Conservation (phyloP, 129 eudicot genomes). For the Kitagawia praeruptora region DNA sequence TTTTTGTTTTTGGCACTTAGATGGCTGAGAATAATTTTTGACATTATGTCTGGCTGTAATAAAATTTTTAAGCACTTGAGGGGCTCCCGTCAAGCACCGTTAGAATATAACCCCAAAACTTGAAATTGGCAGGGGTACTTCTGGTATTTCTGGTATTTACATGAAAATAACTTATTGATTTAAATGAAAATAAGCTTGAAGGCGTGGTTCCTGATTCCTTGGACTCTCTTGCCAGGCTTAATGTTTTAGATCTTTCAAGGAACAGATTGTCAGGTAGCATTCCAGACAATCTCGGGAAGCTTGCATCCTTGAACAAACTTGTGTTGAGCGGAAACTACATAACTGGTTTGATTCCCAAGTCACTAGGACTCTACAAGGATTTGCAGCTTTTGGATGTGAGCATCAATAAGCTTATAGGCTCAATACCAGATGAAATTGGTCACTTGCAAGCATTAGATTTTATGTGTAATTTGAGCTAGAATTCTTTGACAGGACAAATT, state of each 20-base stretch:
- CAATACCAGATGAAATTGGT: constrained; percentile 40
- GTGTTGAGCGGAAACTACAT: constrained; percentile 31
- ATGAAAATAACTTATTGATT: too few relatives aligned
- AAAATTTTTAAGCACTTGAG: too few relatives aligned
- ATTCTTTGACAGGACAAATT: constrained; percentile 29
- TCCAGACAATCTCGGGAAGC: constrained; percentile 35
- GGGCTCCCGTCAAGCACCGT: too few relatives aligned
- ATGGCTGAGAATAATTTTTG: too few relatives aligned
- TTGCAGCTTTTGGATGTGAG: constrained; percentile 45
- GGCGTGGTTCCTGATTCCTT: constrained; percentile 37
- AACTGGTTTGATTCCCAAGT: constrained; percentile 31
- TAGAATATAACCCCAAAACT: too few relatives aligned
- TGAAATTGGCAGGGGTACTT: too few relatives aligned
- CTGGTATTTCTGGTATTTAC: too few relatives aligned
- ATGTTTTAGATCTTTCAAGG: constrained; percentile 42
- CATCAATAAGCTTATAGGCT: constrained; percentile 28
- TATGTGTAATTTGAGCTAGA: constrained; percentile 38
- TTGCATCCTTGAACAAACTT: constrained; percentile 37
- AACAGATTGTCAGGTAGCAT: constrained; percentile 36
- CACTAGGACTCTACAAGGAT: constrained; percentile 34
- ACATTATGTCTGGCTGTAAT: too few relatives aligned
- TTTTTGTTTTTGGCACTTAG: too few relatives aligned
- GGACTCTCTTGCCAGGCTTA: constrained; percentile 32
- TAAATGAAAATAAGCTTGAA: constrained; percentile 34
- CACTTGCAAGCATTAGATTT: constrained; percentile 41